Evolutionary conservation across 331 rosid genomes (phyloP), one percentile per base, ranked within the genome.

Genomic region (Stylosanthes scabra): DNA sequence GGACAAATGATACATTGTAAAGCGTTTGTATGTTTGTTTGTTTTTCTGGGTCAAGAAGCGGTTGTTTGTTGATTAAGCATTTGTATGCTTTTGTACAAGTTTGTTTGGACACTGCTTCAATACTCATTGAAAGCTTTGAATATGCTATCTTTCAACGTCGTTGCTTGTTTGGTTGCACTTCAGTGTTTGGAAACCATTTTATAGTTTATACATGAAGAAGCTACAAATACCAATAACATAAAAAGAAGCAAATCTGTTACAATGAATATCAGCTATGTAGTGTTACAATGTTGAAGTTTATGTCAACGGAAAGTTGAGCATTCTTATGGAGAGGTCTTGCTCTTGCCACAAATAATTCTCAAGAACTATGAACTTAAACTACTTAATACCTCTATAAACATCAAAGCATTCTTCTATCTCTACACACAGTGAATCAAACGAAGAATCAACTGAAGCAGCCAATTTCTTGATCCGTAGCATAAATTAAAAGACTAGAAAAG

Each of bases 1-100:
- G 71, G 52, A 59, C 52, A 61, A 44, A 59, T 7, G 80, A 51
- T 39, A 71, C 74, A 20, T n/a, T 68, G 84, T 80, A 75, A 77
- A 82, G 70, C 9, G 74, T 72, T 46, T 72, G 65, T 71, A 66
- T 71, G 82, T 55, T 46, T 55, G 25, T 20, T 20, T 20, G 25
- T 20, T 20, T 20, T 20, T 20, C 25, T 20, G 25, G 25, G 25
- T 20, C 25, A 20, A 20, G 25, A 77, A 82, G 70, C 9, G 74
- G 75, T 46, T 72, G 65, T 71, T 71, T 71, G 82, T 55, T 46
- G 61, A 34, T 27, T 78, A 56, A 56, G 70, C 57, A 46, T 55
- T 62, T 77, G 70, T 67, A 37, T 81, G 80, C 1, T 11, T 66
- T 71, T 59, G 66, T 69, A 12, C 63, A 47, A 67, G 70, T 71